These are phyloP conservation scores for Ramularia collo-cygni DNA, from an alignment of 2,329 filamentous ascomycete species.

Conservation along the genomic window DNA sequence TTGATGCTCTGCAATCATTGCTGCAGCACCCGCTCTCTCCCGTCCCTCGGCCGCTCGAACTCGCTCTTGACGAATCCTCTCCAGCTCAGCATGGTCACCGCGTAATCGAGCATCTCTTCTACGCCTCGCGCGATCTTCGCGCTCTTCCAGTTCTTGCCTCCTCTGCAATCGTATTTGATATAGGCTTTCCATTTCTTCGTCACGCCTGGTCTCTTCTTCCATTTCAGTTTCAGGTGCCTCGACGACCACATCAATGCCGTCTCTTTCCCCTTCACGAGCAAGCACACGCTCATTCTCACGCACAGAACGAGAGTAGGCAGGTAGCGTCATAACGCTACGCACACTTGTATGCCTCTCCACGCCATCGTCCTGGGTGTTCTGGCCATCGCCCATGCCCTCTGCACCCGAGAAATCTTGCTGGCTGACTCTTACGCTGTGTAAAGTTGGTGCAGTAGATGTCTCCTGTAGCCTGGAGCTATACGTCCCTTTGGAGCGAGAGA, in stretches of 20 bases:
- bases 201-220: slow-evolving; percentile 69
- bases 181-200: slow-evolving; percentile 85
- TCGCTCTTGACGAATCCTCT: slow-evolving; percentile 52
- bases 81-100: slow-evolving; percentile 64
- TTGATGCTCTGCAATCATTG: slow-evolving; percentile 54
- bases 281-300: slow-evolving; percentile 73
- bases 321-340: slow-evolving; percentile 89
- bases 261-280: slow-evolving; percentile 83
- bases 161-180: slow-evolving; percentile 82
- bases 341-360: too few relatives aligned
- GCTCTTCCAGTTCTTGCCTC: slow-evolving; percentile 66
- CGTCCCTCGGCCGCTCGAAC: slow-evolving; percentile 45
- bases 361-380: slow-evolving; percentile 54
- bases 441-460: too few relatives aligned
- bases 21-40: slow-evolving; percentile 32
- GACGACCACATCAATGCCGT: slow-evolving; percentile 82
- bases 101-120: slow-evolving; percentile 65
- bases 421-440: slow-evolving; percentile 21
- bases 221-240: slow-evolving; percentile 76
- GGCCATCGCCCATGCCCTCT: too few relatives aligned
- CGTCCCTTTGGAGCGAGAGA: slow-evolving; percentile 19
- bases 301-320: slow-evolving; percentile 69
- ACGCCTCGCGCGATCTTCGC: slow-evolving; percentile 65
- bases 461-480: slow-evolving; percentile 28
- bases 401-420: slow-evolving; percentile 19